phyloP scores from a whole-genome alignment of 805 yeast genomes.

The Saccharomycopsis sp. region DNA sequence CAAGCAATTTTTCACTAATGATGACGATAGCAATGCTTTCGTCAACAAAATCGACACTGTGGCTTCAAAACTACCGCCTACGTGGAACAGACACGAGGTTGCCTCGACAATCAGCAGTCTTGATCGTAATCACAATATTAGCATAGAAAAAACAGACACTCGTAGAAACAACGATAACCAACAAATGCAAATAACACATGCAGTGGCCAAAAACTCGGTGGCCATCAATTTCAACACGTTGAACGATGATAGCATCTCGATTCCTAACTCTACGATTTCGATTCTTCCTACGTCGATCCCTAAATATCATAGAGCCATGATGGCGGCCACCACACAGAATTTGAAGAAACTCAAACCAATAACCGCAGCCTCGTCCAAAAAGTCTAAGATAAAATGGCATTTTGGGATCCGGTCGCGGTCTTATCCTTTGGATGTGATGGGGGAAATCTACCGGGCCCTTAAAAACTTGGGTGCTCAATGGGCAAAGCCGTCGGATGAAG shows the following conservation, averaged over 20 bases:
- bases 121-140: background rate
- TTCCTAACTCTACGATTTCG: constrained; percentile 54
- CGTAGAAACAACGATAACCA: background rate
- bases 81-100: constrained; percentile 25
- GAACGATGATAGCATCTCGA: constrained; percentile 1
- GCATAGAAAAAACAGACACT: constrained; percentile 18
- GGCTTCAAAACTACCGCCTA: constrained; percentile 56
- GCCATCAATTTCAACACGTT: background rate
- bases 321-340: constrained; percentile 36
- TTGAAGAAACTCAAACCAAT: constrained; percentile 40
- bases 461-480: constrained; percentile 95
- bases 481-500: constrained; percentile 93
- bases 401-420: constrained; percentile 95
- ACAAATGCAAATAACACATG: background rate
- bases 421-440: constrained; percentile 97
- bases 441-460: constrained; percentile 91
- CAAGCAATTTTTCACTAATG: constrained; percentile 58
- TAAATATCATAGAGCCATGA: constrained; percentile 87
- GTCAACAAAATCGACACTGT: constrained; percentile 51
- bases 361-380: constrained; percentile 47
- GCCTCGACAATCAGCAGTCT: background rate
- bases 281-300: constrained; percentile 92
- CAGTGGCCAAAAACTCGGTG: background rate
- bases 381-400: constrained; percentile 95
- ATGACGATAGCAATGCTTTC: constrained; percentile 30